These are phyloP conservation scores for Solanum bulbocastanum DNA, from an alignment of 257 asterid species.

Conservation along the genomic window DNA sequence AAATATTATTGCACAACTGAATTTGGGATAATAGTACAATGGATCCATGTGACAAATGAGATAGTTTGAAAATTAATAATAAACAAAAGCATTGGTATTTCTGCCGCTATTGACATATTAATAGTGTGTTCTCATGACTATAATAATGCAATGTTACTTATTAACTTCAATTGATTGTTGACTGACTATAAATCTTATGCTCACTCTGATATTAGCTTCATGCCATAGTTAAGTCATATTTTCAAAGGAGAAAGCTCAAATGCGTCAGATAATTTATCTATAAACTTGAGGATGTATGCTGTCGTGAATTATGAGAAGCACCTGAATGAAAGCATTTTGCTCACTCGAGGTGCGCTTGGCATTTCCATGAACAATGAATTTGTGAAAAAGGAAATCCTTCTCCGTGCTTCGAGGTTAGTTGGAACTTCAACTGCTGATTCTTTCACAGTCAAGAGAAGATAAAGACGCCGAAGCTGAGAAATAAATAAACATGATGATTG, in stretches of 20 bases:
- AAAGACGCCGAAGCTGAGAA: conserved; percentile 81
- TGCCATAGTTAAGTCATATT: not conserved
- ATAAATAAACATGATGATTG: conserved; percentile 1
- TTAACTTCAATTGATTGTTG: not conserved
- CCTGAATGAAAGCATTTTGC: conserved; percentile 98
- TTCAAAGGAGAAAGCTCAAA: not conserved
- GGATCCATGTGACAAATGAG: not conserved
- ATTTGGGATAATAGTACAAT: not conserved
- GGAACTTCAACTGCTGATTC: conserved; percentile 95
- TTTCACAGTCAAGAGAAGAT: conserved; percentile 87
- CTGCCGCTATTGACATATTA: not conserved
- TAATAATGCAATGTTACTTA: not conserved
- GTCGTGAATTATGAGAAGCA: conserved; percentile 1
- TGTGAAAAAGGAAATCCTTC: conserved; percentile 87
- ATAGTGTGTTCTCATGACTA: not conserved
- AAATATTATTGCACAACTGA: conserved; percentile 8
- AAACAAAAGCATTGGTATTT: not conserved
- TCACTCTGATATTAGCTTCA: not conserved
- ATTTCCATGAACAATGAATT: conserved; percentile 94
- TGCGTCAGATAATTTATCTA: not conserved
- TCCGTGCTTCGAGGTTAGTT: conserved; percentile 88
- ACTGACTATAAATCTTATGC: not conserved
- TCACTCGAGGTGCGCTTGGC: conserved; percentile 98
- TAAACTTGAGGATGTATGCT: not conserved
- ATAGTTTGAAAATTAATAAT: not conserved